A percentile compares a stretch with the other conserved stretches of the same genome.
Conservation (phyloP, 257 asterid genomes). For the Mitragyna speciosa region DNA sequence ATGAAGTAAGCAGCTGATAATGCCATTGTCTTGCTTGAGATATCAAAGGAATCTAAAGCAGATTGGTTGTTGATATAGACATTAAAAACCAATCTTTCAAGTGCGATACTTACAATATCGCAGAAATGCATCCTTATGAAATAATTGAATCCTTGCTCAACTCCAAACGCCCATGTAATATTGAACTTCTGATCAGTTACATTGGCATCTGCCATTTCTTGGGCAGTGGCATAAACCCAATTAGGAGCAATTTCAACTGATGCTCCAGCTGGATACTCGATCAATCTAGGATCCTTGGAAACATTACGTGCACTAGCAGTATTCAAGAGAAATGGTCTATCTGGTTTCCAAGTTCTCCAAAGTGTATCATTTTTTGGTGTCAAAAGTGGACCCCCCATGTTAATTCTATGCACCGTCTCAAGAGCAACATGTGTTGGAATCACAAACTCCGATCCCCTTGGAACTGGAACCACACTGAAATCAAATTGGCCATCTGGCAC, state of each 20-base stretch:
- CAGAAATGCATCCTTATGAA: slow-evolving; percentile 42
- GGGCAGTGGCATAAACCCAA: slow-evolving; percentile 38
- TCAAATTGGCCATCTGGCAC: slow-evolving; percentile 34
- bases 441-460: slow-evolving; percentile 22
- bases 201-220: slow-evolving; percentile 40
- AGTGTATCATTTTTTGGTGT: slow-evolving; percentile 37
- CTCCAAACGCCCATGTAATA: slow-evolving; percentile 33
- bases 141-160: slow-evolving; percentile 27
- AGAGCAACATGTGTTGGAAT: slow-evolving; percentile 25
- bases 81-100: slow-evolving; percentile 26
- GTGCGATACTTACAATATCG: slow-evolving; percentile 34
- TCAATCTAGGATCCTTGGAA: slow-evolving; percentile 24
- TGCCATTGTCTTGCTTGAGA: slow-evolving; percentile 28
- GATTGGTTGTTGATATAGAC: slow-evolving; percentile 32
- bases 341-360: slow-evolving; percentile 41
- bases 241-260: slow-evolving; percentile 39
- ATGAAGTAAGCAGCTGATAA: slow-evolving; percentile 33
- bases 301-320: slow-evolving; percentile 25
- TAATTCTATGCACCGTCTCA: slow-evolving; percentile 34
- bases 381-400: slow-evolving; percentile 36
- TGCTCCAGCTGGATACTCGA: slow-evolving; percentile 28
- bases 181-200: slow-evolving; percentile 36
- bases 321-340: slow-evolving; percentile 29
- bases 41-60: slow-evolving; percentile 27
- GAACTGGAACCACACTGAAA: slow-evolving; percentile 26